Conservation (phyloP, 305 asterid species). For the Striga hermonthica region DNA sequence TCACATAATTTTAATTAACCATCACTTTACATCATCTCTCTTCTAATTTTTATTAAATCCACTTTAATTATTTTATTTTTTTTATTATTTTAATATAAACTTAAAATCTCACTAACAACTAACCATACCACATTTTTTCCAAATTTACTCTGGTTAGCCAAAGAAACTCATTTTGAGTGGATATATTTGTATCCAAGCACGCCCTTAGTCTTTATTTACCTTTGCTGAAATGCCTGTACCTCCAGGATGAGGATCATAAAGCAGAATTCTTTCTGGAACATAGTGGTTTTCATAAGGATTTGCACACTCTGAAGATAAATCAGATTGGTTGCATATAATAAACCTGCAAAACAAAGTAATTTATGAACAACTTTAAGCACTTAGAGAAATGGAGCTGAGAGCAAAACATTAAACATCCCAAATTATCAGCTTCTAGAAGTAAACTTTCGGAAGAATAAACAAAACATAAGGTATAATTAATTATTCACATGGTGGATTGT, state of each 20-base stretch:
- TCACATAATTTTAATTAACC: too few species aligned
- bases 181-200: too few species aligned
- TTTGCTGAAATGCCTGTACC: slow-evolving; percentile 88
- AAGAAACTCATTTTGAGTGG: too few species aligned
- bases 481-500: slow-evolving; percentile 20
- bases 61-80: too few species aligned
- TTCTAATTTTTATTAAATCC: too few species aligned
- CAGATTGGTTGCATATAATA: slow-evolving; percentile 79
- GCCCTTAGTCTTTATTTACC: slow-evolving; percentile 43
- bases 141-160: too few species aligned
- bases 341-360: slow-evolving; percentile 50
- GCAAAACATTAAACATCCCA: slow-evolving; percentile 28
- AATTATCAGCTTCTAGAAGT: slow-evolving; percentile 24
- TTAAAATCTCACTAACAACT: too few species aligned
- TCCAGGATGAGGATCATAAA: slow-evolving; percentile 94
- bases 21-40: too few species aligned
- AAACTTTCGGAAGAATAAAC: slow-evolving; percentile 3
- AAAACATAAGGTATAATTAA: too few species aligned
- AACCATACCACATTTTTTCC: too few species aligned
- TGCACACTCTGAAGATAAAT: slow-evolving; percentile 84
- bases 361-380: slow-evolving; percentile 24
- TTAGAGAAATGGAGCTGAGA: slow-evolving; percentile 23
- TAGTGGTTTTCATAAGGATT: slow-evolving; percentile 75
- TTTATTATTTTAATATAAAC: too few species aligned
- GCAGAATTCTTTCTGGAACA: slow-evolving; percentile 82